These are phyloP conservation scores for Tetracladium maxilliforme DNA, from an alignment of 2,329 filamentous ascomycete genomes.

Conservation along the genomic window DNA sequence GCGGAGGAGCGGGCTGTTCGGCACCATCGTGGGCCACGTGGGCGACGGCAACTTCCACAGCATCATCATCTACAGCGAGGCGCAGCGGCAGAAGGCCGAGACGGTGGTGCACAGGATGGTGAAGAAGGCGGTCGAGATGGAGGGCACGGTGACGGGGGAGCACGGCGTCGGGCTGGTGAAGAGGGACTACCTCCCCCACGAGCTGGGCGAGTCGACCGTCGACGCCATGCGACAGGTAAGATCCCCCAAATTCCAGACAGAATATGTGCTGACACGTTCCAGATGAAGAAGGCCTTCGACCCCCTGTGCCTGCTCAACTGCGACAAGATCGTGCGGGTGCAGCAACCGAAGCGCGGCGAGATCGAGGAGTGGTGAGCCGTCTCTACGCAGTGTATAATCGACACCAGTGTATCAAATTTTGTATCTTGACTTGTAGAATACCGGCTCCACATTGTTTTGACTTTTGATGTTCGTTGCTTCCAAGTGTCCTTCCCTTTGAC, in stretches of 20 bases:
- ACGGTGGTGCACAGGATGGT: slow-evolving; percentile 71
- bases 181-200: slow-evolving; percentile 67
- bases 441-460: too few relatives aligned
- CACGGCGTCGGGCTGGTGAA: slow-evolving; percentile 77
- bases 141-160: slow-evolving; percentile 76
- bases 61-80: slow-evolving; percentile 50
- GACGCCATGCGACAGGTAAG: slow-evolving; percentile 69
- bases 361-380: slow-evolving; percentile 28
- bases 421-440: too few relatives aligned
- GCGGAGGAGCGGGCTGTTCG: slow-evolving; percentile 37
- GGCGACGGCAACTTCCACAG: slow-evolving; percentile 69
- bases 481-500: too few relatives aligned
- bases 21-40: slow-evolving; percentile 55
- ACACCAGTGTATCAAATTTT: too few relatives aligned
- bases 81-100: slow-evolving; percentile 51
- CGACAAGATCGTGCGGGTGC: slow-evolving; percentile 52
- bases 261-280: slow-evolving; percentile 1
- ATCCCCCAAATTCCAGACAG: slow-evolving; percentile 4
- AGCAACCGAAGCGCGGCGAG: slow-evolving; percentile 34
- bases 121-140: slow-evolving; percentile 70
- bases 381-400: too few relatives aligned
- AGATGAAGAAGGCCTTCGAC: slow-evolving; percentile 72
- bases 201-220: slow-evolving; percentile 60
- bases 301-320: slow-evolving; percentile 56
- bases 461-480: too few relatives aligned